A percentile compares a stretch with the other conserved stretches of the same genome.
phyloP scores from a whole-genome alignment of 371 early-diverging fungal genomes.

The Saksenaea oblongispora region DNA sequence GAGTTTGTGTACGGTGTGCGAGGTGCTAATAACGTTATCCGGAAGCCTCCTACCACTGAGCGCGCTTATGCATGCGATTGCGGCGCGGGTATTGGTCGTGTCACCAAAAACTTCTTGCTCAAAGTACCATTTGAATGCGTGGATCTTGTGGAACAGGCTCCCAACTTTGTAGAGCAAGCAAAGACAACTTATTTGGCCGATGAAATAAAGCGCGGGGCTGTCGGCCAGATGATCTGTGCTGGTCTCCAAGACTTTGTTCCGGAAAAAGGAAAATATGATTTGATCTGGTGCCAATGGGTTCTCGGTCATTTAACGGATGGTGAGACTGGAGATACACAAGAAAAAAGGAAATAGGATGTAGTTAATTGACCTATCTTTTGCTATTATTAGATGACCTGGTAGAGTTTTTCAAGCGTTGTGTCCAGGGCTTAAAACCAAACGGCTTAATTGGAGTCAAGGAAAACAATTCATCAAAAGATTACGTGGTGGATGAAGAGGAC shows the following conservation, averaged over 20 bases:
- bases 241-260: conserved; percentile 89
- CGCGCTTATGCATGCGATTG: conserved; percentile 71
- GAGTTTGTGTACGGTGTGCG: conserved; percentile 52
- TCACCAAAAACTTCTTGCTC: conserved; percentile 82
- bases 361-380: neutral
- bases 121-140: conserved; percentile 73
- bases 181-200: conserved; percentile 53
- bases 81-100: conserved; percentile 95
- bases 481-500: conserved; percentile 81
- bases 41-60: conserved; percentile 28
- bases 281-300: conserved; percentile 98
- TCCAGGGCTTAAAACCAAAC: conserved; percentile 67
- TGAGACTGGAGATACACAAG: conserved; percentile 15
- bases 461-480: conserved; percentile 70
- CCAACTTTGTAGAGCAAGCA: conserved; percentile 77
- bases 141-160: conserved; percentile 89
- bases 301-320: conserved; percentile 82
- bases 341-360: neutral
- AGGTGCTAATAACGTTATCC: conserved; percentile 26
- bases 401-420: conserved; percentile 80
- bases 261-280: conserved; percentile 73
- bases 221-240: conserved; percentile 62
- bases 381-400: conserved; percentile 72
- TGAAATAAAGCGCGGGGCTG: conserved; percentile 54
- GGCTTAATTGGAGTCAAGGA: conserved; percentile 92